Conservation (phyloP, 495 filamentous ascomycete genomes). For the Penicillium canariense region DNA sequence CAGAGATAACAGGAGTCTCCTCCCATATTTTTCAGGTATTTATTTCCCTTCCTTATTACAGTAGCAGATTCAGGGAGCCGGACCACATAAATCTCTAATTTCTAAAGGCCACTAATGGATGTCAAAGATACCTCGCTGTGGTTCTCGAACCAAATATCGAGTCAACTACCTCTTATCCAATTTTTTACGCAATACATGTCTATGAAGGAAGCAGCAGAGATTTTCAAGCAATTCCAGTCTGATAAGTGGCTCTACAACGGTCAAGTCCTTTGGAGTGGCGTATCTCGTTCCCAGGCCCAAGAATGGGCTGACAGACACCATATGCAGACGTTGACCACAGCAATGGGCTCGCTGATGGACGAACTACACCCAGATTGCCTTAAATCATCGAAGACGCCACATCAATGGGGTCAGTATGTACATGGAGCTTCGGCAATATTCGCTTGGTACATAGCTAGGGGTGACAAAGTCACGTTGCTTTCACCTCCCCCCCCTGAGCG, state of each 20-base stretch:
- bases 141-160: neutral
- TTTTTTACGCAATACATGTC: neutral
- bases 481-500: constrained; percentile 1
- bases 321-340: constrained; percentile 1
- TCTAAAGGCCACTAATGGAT: too few relatives aligned
- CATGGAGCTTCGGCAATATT: constrained; percentile 1
- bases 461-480: neutral
- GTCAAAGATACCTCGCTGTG: neutral
- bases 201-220: neutral
- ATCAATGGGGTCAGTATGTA: neutral
- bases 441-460: neutral
- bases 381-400: neutral
- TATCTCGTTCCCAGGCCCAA: neutral
- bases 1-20: too few relatives aligned
- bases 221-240: neutral
- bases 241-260: neutral
- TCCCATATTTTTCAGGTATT: constrained; percentile 29
- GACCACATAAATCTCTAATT: too few relatives aligned
- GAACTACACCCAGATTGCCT: neutral
- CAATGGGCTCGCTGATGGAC: neutral
- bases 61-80: too few relatives aligned
- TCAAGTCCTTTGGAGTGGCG: constrained; percentile 2
- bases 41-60: too few relatives aligned
- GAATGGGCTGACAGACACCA: neutral
- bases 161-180: neutral